These are phyloP conservation scores for Lachnellula hyalina DNA, from an alignment of 2,329 filamentous ascomycete genomes.

Conservation along the genomic window DNA sequence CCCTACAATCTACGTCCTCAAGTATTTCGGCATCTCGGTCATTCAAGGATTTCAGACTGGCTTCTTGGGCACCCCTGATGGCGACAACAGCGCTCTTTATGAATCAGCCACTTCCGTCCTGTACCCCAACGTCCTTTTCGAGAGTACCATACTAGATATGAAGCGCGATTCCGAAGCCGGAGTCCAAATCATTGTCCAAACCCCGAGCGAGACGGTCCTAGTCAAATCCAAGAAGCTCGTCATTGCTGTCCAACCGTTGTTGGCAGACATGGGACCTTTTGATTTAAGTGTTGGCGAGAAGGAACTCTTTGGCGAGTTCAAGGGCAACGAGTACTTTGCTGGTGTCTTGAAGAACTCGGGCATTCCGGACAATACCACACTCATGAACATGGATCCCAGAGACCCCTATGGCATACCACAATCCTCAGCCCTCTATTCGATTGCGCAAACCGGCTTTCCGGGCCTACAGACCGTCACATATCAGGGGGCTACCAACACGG, in stretches of 20 bases:
- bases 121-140: constrained; percentile 1
- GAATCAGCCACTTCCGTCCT: neutral
- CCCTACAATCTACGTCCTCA: constrained; percentile 41
- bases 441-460: constrained; percentile 17
- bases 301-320: constrained; percentile 30
- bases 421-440: constrained; percentile 25
- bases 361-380: constrained; percentile 18
- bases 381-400: constrained; percentile 22
- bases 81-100: constrained; percentile 6
- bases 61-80: neutral
- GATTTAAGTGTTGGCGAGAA: constrained; percentile 33
- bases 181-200: constrained; percentile 28
- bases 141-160: neutral
- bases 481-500: neutral
- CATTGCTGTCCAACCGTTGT: constrained; percentile 35
- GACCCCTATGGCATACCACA: constrained; percentile 27
- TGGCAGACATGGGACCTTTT: constrained; percentile 31
- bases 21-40: constrained; percentile 16
- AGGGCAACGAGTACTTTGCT: constrained; percentile 33
- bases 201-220: constrained; percentile 28
- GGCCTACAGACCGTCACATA: constrained; percentile 1
- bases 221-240: constrained; percentile 38
- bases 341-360: constrained; percentile 34
- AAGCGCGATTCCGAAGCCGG: neutral
- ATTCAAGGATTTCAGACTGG: neutral